Evolutionary conservation across 108 stramenopile genomes (phyloP).

Genomic region (Nitzschia palea): DNA sequence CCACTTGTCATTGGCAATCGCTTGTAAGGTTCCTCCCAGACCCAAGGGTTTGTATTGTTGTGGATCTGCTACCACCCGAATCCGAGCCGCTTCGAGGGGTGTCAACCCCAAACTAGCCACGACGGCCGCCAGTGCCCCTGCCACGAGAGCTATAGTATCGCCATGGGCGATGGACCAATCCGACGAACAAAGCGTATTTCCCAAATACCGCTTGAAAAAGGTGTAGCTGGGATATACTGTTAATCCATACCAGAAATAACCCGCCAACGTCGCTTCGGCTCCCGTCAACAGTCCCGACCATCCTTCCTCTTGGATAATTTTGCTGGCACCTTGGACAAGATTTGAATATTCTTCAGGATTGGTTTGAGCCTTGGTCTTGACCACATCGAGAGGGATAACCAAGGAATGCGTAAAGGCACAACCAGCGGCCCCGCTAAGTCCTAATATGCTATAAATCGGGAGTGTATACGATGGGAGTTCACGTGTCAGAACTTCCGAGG

Average conservation of each 20-base stretch:
- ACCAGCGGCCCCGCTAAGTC: slow-evolving; percentile 83
- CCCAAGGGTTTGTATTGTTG: slow-evolving; percentile 55
- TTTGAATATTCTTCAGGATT: slow-evolving; percentile 58
- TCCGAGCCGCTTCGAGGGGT: slow-evolving; percentile 83
- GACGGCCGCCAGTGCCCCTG: slow-evolving; percentile 87
- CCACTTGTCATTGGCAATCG: slow-evolving; percentile 75
- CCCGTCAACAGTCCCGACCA: slow-evolving; percentile 69
- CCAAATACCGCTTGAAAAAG: slow-evolving; percentile 83
- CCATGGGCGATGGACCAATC: slow-evolving; percentile 62
- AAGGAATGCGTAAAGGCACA: slow-evolving; percentile 89
- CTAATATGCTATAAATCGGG: slow-evolving; percentile 71
- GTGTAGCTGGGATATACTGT: slow-evolving; percentile 92
- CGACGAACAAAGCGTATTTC: slow-evolving; percentile 39
- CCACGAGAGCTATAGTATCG: slow-evolving; percentile 79
- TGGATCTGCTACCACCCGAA: slow-evolving; percentile 89
- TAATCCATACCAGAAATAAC: slow-evolving; percentile 93
- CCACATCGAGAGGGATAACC: slow-evolving; percentile 91
- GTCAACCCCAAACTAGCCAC: slow-evolving; percentile 90
- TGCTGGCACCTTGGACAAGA: slow-evolving; percentile 35
- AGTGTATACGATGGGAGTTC: slow-evolving; percentile 44
- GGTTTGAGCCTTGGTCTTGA: slow-evolving; percentile 87
- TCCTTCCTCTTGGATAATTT: slow-evolving; percentile 78
- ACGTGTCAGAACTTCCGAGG: slow-evolving; percentile 42
- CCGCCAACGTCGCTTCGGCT: slow-evolving; percentile 86
- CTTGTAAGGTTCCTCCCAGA: slow-evolving; percentile 62